phyloP scores from a whole-genome alignment of 2,329 filamentous ascomycete species.

The Talaromyces sp. region DNA sequence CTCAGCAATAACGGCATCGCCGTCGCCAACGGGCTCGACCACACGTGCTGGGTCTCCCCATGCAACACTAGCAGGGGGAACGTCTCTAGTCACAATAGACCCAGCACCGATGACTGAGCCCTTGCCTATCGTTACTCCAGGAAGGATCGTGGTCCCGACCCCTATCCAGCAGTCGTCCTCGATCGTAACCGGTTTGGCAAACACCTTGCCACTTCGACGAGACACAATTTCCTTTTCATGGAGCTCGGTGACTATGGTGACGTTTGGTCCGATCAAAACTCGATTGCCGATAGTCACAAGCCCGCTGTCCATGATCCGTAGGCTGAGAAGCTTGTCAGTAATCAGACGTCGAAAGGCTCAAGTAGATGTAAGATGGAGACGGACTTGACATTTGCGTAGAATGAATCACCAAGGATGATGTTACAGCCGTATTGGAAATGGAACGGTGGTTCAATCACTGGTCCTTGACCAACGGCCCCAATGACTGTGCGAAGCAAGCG shows the following conservation, averaged over 20 bases:
- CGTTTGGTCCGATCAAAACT: conserved; percentile 50
- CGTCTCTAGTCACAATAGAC: conserved; percentile 33
- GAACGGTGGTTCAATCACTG: conserved; percentile 58
- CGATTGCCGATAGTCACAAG: conserved; percentile 50
- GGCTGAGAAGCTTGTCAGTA: conserved; percentile 12
- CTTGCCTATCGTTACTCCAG: conserved; percentile 37
- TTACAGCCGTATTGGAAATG: conserved; percentile 64
- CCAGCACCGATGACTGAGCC: conserved; percentile 34
- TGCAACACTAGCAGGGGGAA: conserved; percentile 31
- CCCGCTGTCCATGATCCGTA: conserved; percentile 46
- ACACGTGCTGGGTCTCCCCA: conserved; percentile 35
- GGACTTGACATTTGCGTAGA: conserved; percentile 48
- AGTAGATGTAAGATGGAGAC: neutral
- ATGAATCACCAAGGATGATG: conserved; percentile 56
- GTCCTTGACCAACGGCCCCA: conserved; percentile 15
- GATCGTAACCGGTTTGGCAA: conserved; percentile 43
- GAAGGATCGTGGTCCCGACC: conserved; percentile 38
- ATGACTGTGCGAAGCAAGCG: conserved; percentile 18
- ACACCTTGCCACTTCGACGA: conserved; percentile 46
- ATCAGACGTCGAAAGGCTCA: neutral
- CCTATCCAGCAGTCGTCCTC: conserved; percentile 47
- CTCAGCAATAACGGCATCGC: neutral
- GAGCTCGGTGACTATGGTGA: conserved; percentile 48
- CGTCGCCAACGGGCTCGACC: conserved; percentile 6
- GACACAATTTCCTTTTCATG: conserved; percentile 48